Base-by-base conservation (phyloP, 2,329 filamentous ascomycete genomes). In the Aspergillus transmontanensis region DNA sequence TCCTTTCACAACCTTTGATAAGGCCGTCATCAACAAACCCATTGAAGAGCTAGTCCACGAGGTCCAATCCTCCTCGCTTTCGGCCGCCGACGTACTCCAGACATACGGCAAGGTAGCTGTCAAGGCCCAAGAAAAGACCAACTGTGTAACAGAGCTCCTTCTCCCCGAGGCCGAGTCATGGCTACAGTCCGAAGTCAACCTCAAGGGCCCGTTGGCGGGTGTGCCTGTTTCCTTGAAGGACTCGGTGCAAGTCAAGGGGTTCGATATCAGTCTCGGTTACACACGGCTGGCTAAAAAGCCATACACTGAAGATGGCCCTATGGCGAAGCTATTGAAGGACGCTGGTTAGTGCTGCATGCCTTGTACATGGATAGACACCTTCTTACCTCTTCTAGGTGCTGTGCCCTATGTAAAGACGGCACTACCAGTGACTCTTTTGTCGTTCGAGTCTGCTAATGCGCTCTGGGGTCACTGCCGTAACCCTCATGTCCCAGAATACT, bases 401-500 rank as follows among this genome's bases (percentile, higher is more conserved):
- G 85, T 97, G 2, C 94, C 94, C 0, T 97, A 96, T 74, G 92
- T 94, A 67, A 98, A 97, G 83, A 97, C 94, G 0, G 95, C 95
- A 66, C 76, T 96, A 2, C 94, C 94, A 6, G 90, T 94, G 61
- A 96, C 93, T 0, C 85, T 97, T 1, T 84, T 96, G 46, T 93
- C 90, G 62, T 96, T 96, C 71, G 93, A 96, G 77, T 93, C 90
- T 19, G 87, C 87, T 58, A 90, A 89, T 70, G 86, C 88, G 64
- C 82, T 97, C 23, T 98, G 94, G 92, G 94, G 94, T 10, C 86
- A 88, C 36, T 89, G 86, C 68, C 89, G 85, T 19, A 97, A 97
- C 74, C 93, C 94, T 0, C 92, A 96, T 78, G 93, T 93, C 73
- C 79, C 80, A n/a, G 87, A 86, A 45, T 97, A 96, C 80, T 93